Base-by-base conservation (phyloP, 208 protist species). In the Leishmania arabica region DNA sequence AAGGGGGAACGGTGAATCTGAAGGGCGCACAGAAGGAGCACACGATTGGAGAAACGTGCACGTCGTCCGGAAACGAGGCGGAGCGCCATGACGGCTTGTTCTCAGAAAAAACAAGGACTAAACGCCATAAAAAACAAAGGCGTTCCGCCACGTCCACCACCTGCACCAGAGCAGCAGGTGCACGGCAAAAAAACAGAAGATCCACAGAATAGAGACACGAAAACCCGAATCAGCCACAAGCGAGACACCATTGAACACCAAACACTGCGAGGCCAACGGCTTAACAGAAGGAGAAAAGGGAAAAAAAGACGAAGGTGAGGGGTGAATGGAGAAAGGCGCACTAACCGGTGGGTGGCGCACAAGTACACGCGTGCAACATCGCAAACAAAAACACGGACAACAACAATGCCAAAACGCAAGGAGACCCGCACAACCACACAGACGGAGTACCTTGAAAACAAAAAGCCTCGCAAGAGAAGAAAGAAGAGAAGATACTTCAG, bases 151-250 rank as follows among this genome's bases (percentile, higher is more conserved):
- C 66, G n/a, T 45, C 17, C 34, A 45, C 13, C 53, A 7, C 53
- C 5, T 1, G 60, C 60, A 11, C 31, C 60, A 3, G 7, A 5
- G 64, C 27, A 37, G 64, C 31, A 11, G 4, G 2, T 8, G 34
- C 64, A 34, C 13, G 7, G 58, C 4, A 0, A 27, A 19, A 45
- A 13, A 6, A 49, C 3, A 71, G 11, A 40, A 47, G 1, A 64
- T 64, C 15, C 58, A 34, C 64, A 40, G 66, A 17, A 72, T 72
- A 72, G 40, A 72, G 34, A n/a, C 17, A 72, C 51, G 66, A 72
- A 8, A n/a, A 72, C 27, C 31, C 2, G 24, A 49, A 51, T 49
- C 24, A 31, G 66, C 42, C 42, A 2, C 27, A 72, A 24, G 66
- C 27, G 21, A 72, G 66, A 49, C 31, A 49, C 11, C 21, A 49